phyloP scores from a whole-genome alignment of 2,329 filamentous ascomycete genomes.

The Arthrobotrys sinensis region DNA sequence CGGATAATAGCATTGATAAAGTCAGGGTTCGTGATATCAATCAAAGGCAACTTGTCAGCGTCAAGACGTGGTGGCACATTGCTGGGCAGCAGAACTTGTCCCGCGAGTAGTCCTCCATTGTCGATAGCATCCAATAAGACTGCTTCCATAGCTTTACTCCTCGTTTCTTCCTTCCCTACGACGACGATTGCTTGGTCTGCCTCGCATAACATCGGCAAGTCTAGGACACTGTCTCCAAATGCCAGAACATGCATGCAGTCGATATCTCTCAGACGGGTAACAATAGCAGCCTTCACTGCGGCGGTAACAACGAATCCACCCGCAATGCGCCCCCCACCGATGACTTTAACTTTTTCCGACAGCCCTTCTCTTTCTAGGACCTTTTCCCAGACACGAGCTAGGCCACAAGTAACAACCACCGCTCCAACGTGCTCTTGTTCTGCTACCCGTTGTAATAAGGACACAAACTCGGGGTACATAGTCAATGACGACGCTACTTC shows the following conservation, averaged over 20 bases:
- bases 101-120: constrained; percentile 67
- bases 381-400: constrained; percentile 73
- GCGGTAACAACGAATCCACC: constrained; percentile 72
- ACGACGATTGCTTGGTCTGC: constrained; percentile 74
- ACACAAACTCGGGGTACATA: constrained; percentile 68
- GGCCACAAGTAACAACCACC: constrained; percentile 73
- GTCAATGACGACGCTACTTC: constrained; percentile 68
- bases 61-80: constrained; percentile 69
- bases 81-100: constrained; percentile 71
- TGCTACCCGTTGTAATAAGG: constrained; percentile 67
- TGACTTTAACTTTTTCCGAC: constrained; percentile 69
- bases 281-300: constrained; percentile 71
- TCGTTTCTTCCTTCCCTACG: constrained; percentile 69
- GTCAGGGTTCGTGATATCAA: constrained; percentile 65
- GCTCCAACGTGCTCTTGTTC: constrained; percentile 67
- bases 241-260: constrained; percentile 70
- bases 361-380: constrained; percentile 70
- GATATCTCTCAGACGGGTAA: constrained; percentile 67
- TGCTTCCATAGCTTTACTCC: constrained; percentile 68
- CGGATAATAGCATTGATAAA: constrained; percentile 65
- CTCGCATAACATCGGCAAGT: constrained; percentile 73
- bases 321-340: constrained; percentile 71
- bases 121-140: constrained; percentile 69
- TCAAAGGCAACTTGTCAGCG: constrained; percentile 68
- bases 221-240: constrained; percentile 73